Evolutionary conservation across 2,329 filamentous ascomycete genomes (phyloP).

Genomic region (Aspergillus spinulosporus): DNA sequence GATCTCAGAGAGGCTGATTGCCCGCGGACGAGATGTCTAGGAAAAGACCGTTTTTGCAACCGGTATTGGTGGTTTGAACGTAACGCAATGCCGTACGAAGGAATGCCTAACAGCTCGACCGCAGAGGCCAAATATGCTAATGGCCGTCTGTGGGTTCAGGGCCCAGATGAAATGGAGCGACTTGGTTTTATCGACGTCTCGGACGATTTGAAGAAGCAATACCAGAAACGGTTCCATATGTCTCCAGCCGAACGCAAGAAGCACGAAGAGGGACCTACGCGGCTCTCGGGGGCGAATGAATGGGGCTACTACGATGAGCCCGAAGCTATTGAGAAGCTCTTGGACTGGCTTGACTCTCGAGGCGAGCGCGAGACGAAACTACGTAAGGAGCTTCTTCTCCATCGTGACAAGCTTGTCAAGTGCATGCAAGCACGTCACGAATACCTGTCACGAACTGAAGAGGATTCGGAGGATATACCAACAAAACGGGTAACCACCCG

Average conservation of each 20-base stretch:
- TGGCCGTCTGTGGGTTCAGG: slow-evolving; percentile 93
- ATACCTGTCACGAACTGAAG: slow-evolving; percentile 62
- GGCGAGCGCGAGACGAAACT: slow-evolving; percentile 85
- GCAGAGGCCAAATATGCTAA: slow-evolving; percentile 87
- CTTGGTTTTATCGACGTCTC: slow-evolving; percentile 81
- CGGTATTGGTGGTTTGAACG: slow-evolving; percentile 99
- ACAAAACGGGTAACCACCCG: slow-evolving; percentile 62
- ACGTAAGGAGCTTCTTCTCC: slow-evolving; percentile 78
- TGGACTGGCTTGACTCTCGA: slow-evolving; percentile 84
- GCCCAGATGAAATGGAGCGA: slow-evolving; percentile 83
- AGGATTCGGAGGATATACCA: slow-evolving; percentile 49
- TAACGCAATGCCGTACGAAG: slow-evolving; percentile 94
- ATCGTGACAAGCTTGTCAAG: slow-evolving; percentile 71
- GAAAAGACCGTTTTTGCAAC: slow-evolving; percentile 97
- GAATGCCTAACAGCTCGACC: slow-evolving; percentile 84
- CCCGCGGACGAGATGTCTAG: slow-evolving; percentile 81
- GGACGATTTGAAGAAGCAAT: slow-evolving; percentile 70
- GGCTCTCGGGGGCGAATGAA: slow-evolving; percentile 72
- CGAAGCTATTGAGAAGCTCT: slow-evolving; percentile 72
- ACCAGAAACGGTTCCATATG: slow-evolving; percentile 73
- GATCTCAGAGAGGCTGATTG: slow-evolving; percentile 93
- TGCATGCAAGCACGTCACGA: slow-evolving; percentile 78
- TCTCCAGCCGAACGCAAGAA: slow-evolving; percentile 83
- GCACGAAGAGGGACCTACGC: slow-evolving; percentile 79
- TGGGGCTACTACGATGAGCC: slow-evolving; percentile 92